phyloP scores from a whole-genome alignment of 192 early-diverging fungal species.

The Rhizoclosmatium globosum region DNA sequence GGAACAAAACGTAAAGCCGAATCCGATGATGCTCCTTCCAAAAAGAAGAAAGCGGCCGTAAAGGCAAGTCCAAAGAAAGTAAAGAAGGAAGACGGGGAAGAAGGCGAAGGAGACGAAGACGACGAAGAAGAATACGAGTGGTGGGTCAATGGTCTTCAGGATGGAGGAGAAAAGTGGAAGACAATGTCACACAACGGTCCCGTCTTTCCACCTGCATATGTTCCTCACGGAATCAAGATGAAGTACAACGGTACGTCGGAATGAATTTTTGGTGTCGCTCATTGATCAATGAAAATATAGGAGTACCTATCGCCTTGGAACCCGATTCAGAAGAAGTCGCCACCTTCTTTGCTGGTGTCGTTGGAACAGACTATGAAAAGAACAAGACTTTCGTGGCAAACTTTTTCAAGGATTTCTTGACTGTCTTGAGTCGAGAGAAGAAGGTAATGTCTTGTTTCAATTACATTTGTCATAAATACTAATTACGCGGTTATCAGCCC shows the following conservation, averaged over 20 bases:
- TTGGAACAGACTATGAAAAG: conserved; percentile 84
- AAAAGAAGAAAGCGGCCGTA: too few relatives aligned
- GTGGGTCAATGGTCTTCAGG: conserved; percentile 5
- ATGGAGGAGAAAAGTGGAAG: conserved; percentile 82
- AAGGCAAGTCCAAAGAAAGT: too few relatives aligned
- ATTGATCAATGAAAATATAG: conserved; percentile 32
- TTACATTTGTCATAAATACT: background rate
- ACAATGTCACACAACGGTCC: conserved; percentile 89
- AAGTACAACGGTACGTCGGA: conserved; percentile 73
- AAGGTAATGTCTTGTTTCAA: conserved; percentile 46
- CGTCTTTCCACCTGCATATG: conserved; percentile 89
- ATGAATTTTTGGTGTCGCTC: too few relatives aligned
- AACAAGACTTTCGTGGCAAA: conserved; percentile 89
- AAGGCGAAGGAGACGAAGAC: conserved; percentile 53
- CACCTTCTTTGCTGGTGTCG: conserved; percentile 87
- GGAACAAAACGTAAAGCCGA: too few relatives aligned
- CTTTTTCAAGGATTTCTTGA: conserved; percentile 91
- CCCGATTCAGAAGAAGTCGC: conserved; percentile 95
- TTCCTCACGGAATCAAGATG: conserved; percentile 88
- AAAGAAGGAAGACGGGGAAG: conserved; percentile 48
- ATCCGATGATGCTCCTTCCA: too few relatives aligned
- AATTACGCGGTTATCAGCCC: conserved; percentile 42
- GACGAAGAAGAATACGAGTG: conserved; percentile 16
- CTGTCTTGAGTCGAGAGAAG: conserved; percentile 67
- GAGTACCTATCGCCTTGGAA: conserved; percentile 53